Evolutionary conservation across 805 yeast genomes (phyloP).

Genomic region (Tetrapisispora phaffii): DNA sequence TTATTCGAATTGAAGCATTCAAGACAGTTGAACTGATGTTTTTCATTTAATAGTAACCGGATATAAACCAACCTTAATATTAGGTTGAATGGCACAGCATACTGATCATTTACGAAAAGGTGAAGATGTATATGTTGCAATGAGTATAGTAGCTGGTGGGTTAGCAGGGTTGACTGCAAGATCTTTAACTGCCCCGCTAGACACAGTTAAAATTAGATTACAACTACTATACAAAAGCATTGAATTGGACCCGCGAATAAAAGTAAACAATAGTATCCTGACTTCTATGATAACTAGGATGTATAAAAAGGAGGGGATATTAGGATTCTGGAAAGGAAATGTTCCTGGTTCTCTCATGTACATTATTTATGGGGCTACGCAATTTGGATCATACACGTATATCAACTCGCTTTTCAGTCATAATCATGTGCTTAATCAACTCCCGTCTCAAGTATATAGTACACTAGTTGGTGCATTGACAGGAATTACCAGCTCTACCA

Average conservation of each 20-base stretch:
- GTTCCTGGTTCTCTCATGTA: constrained; percentile 86
- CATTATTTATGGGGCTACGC: constrained; percentile 72
- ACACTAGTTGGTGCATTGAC: constrained; percentile 64
- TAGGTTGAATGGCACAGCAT: background rate
- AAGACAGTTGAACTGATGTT: too few relatives aligned
- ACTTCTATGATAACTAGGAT: constrained; percentile 35
- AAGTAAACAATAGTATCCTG: background rate
- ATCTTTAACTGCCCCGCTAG: constrained; percentile 31
- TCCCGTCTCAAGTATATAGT: constrained; percentile 27
- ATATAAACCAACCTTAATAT: background rate
- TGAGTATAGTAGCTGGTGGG: constrained; percentile 62
- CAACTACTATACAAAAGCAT: constrained; percentile 16
- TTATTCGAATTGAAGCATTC: too few relatives aligned
- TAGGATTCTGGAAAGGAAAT: constrained; percentile 92
- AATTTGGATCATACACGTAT: constrained; percentile 62
- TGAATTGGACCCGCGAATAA: background rate
- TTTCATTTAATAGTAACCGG: background rate
- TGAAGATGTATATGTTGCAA: constrained; percentile 40
- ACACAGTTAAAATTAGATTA: constrained; percentile 26
- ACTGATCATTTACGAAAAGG: constrained; percentile 41
- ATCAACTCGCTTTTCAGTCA: constrained; percentile 35
- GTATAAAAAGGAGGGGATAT: constrained; percentile 52
- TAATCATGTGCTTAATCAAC: background rate
- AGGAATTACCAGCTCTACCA: constrained; percentile 61
- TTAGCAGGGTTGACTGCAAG: constrained; percentile 53